Evolutionary conservation across 2,329 filamentous ascomycete species (phyloP), one percentile per base, ranked within the genome.

Genomic region (Rhynchosporium graminicola): DNA sequence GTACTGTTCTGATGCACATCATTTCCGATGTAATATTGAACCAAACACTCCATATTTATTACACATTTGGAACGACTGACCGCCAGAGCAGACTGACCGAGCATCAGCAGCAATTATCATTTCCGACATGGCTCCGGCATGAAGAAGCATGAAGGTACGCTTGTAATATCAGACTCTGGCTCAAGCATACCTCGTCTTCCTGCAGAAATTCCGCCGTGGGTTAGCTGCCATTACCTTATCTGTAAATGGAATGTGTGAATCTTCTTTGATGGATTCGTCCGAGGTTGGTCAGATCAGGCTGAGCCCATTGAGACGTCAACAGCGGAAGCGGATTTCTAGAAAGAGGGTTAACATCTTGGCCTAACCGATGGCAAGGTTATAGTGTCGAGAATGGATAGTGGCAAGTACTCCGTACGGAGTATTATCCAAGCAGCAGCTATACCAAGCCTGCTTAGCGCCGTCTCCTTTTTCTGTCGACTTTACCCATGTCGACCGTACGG

Each of bases 1-100:
- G 62, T 65, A 61, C 61, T 63, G 60, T 64, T 57, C 52, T 61
- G 59, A 67, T 67, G 67, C 65, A 68, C 67, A 68, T 67, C 67
- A 68, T 67, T 59, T 63, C 59, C 61, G 59, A 31, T 59, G 57
- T 59, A 63, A 63, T 63, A 60, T 52, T 61, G 26, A 45, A 36
- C 20, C 20, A 20, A 57, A 63, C 56, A 29, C 26, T 51, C 51
- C 52, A 47, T 28, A 62, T 59, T 57, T 58, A 58, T 60, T 59
- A 61, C 46, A 55, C 59, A 45, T 57, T 63, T 61, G 52, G 55
- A 60, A 50, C 58, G 60, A 61, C 61, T 59, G 58, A 61, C 59
- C 45, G 51, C 52, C 38, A 46, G 31, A 51, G 29, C 50, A 52
- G 31, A 31, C 20, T 20, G 20, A 20, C 20, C 20, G 20, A 20